Evolutionary conservation across 305 asterid genomes (phyloP).

Genomic region (Salvia sclarea): DNA sequence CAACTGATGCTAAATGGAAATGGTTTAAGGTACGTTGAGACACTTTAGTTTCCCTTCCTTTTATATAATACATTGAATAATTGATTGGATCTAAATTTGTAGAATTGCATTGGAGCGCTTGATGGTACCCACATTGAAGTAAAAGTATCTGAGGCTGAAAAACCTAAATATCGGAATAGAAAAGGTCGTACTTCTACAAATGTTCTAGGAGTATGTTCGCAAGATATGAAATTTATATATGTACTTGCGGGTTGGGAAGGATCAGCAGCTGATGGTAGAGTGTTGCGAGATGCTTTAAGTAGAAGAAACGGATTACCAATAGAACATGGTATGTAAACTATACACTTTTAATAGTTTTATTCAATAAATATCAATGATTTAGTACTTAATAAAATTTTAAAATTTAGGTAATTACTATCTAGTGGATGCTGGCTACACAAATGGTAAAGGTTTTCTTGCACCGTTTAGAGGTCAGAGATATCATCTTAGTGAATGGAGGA

Average conservation of each 20-base stretch:
- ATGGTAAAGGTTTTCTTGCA: no score
- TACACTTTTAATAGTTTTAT: no score
- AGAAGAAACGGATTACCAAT: background rate
- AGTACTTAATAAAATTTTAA: no score
- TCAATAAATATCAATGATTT: no score
- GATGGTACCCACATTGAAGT: background rate
- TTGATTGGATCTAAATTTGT: background rate
- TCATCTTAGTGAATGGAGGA: background rate
- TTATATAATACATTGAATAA: background rate
- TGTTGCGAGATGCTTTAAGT: background rate
- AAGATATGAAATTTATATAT: background rate
- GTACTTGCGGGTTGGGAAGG: constrained; percentile 4
- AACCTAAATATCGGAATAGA: background rate
- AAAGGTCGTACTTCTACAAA: background rate
- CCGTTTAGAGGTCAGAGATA: background rate
- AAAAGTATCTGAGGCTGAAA: background rate
- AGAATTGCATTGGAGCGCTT: background rate
- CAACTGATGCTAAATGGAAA: background rate
- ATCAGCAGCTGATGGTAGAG: background rate
- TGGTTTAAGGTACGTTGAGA: background rate
- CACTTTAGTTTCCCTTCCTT: background rate
- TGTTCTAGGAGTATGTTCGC: background rate
- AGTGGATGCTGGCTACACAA: background rate
- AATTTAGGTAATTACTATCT: background rate
- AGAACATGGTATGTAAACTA: no score